Evolutionary conservation across 75 land plant species (phyloP), one percentile per base, ranked within the genome.

Genomic region (Selaginella moellendorffii): DNA sequence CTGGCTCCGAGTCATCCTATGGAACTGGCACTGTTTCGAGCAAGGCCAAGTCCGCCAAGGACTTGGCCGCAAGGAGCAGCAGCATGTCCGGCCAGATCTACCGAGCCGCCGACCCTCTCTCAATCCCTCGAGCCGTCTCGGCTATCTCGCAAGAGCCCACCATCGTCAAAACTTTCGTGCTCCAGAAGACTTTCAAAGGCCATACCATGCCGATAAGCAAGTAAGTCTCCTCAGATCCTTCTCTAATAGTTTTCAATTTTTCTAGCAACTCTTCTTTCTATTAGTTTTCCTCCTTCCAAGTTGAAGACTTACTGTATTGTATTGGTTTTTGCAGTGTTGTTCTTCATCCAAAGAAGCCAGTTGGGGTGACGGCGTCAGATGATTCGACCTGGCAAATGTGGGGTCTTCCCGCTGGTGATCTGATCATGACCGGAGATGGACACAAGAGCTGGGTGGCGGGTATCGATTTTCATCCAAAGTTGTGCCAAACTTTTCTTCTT

Each of bases 381-480:
- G 76, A 74, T 74, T 36, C 36, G 21, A 74, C 71, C 2, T 74
- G 76, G 76, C 73, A 69, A 31, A 74, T 74, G 76, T 74, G 76
- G 76, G 76, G 71, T 30, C 67, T 74, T 64, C 76, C 76, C 9
- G 76, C 46, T 36, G 76, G 76, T 26, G 76, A 74, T 28, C 52
- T 74, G 9, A 74, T 74, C 18, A 74, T 74, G 76, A 74, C 76
- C 8, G 76, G 76, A 2, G 76, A 74, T 58, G 76, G 76, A 0
- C 76, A 74, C 62, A 74, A 74, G 54, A 68, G 66, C 24, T 74
- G 76, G 76, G 76, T 74, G 61, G 65, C 76, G 5, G 76, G 76
- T 28, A 70, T 74, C 54, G 71, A 69, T 31, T 74, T 74, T 24
- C 76, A 74, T 58, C 76, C 76, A 8, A 74, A 63, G 76, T 56